phyloP scores from a whole-genome alignment of 345 rosid species.

The Camelina sativa region DNA sequence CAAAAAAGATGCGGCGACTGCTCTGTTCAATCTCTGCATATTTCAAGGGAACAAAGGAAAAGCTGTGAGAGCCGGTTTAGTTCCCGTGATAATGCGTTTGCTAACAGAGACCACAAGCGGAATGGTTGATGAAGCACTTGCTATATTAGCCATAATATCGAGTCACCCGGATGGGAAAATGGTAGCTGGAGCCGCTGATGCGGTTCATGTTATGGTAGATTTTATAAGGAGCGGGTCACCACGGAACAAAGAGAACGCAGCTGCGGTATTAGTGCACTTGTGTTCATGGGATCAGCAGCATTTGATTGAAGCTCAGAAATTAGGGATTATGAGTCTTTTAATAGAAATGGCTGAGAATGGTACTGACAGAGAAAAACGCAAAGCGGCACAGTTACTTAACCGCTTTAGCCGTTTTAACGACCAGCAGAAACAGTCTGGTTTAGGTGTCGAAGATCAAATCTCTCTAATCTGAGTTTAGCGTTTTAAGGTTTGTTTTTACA shows the following conservation, averaged over 20 bases:
- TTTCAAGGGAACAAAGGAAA: conserved; percentile 93
- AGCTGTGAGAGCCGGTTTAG: conserved; percentile 85
- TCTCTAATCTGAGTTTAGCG: conserved; percentile 27
- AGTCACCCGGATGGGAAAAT: conserved; percentile 71
- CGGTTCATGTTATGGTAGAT: conserved; percentile 66
- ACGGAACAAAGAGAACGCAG: conserved; percentile 72
- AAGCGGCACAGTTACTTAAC: conserved; percentile 84
- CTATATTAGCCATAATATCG: conserved; percentile 68
- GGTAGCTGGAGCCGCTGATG: conserved; percentile 65
- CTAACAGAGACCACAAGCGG: conserved; percentile 69
- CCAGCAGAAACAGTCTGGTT: conserved; percentile 56
- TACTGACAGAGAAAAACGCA: conserved; percentile 88
- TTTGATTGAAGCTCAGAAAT: conserved; percentile 72
- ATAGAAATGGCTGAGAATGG: conserved; percentile 81
- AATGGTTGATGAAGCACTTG: conserved; percentile 80
- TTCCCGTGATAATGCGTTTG: conserved; percentile 62
- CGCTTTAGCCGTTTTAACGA: conserved; percentile 69
- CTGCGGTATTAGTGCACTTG: conserved; percentile 80
- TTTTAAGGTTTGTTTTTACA: not conserved
- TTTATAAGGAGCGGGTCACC: conserved; percentile 71
- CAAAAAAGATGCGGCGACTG: conserved; percentile 94
- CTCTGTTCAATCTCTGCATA: conserved; percentile 87
- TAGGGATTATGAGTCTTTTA: conserved; percentile 66
- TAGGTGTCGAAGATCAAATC: conserved; percentile 31
- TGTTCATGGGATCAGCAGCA: conserved; percentile 68